Evolutionary conservation across 192 early-diverging fungal species (phyloP).

Genomic region (Linnemannia elongata): DNA sequence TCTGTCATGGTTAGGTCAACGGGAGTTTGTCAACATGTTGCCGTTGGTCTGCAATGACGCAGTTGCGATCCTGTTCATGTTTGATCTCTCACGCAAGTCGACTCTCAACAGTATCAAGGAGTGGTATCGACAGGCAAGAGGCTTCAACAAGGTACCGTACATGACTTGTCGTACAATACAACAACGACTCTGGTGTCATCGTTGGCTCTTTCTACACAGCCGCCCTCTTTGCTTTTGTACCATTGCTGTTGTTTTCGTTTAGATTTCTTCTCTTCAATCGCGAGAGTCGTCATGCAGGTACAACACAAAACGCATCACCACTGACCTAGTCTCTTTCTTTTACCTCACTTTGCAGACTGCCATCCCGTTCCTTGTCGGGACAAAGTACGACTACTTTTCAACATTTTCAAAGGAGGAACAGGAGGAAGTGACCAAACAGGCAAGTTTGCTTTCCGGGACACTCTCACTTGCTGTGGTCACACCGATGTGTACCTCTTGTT

Average conservation of each 20-base stretch:
- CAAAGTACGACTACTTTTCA: conserved; percentile 96
- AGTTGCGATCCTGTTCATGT: conserved; percentile 95
- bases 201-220: background rate
- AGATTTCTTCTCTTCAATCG: background rate
- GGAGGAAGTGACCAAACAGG: conserved; percentile 93
- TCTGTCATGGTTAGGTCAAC: conserved; percentile 74
- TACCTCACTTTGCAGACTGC: conserved; percentile 71
- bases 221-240: background rate
- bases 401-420: conserved; percentile 89
- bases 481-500: background rate
- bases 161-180: background rate
- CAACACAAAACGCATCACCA: background rate
- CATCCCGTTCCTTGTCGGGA: conserved; percentile 94
- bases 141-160: conserved; percentile 87
- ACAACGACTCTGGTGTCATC: background rate
- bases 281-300: background rate
- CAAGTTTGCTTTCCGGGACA: conserved; percentile 22
- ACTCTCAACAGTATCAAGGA: conserved; percentile 95
- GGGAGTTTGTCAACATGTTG: conserved; percentile 97
- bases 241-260: background rate
- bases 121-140: conserved; percentile 96
- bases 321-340: background rate
- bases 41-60: conserved; percentile 98
- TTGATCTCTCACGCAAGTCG: conserved; percentile 92
- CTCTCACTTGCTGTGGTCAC: background rate